Percentiles rank a stretch among this genome's conserved stretches.
Evolutionary conservation across 2,329 filamentous ascomycete species (phyloP).

Genomic region (Sporothrix dimorphospora): DNA sequence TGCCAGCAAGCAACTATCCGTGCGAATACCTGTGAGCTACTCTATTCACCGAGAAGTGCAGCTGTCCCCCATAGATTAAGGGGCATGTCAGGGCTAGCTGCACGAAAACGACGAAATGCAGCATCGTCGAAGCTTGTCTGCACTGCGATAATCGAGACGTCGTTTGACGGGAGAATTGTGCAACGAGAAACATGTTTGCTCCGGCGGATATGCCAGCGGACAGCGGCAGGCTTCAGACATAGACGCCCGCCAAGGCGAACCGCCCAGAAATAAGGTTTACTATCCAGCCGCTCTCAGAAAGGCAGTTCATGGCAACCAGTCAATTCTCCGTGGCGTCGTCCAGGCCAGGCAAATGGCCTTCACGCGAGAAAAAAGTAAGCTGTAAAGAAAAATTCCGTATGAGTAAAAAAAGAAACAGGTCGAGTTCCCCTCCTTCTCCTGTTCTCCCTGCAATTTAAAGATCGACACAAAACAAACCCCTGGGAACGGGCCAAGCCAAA

Average conservation of each 20-base stretch:
- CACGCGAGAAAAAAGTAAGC: not conserved
- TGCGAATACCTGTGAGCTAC: not conserved
- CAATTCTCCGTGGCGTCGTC: not conserved
- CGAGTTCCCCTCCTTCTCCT: not conserved
- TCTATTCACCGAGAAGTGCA: not conserved
- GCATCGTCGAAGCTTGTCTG: not conserved
- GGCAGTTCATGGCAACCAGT: not conserved
- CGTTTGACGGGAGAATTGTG: not conserved
- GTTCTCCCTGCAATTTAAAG: conserved; percentile 17
- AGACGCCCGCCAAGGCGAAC: conserved; percentile 9
- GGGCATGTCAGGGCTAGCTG: not conserved
- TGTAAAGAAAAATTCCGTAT: not conserved
- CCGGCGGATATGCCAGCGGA: not conserved
- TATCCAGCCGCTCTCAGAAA: not conserved
- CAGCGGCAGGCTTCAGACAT: conserved; percentile 12
- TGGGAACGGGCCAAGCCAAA: not conserved
- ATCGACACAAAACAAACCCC: conserved; percentile 4
- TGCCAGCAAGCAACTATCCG: not conserved
- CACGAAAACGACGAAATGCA: conserved; percentile 5
- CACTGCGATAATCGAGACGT: not conserved
- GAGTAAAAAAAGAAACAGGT: no score
- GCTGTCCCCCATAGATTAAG: conserved; percentile 9
- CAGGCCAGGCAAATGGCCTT: no score
- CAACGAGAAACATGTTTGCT: not conserved
- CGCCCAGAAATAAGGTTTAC: not conserved